Base-by-base conservation (phyloP, 2,329 filamentous ascomycete genomes). In the Alternaria sp. region DNA sequence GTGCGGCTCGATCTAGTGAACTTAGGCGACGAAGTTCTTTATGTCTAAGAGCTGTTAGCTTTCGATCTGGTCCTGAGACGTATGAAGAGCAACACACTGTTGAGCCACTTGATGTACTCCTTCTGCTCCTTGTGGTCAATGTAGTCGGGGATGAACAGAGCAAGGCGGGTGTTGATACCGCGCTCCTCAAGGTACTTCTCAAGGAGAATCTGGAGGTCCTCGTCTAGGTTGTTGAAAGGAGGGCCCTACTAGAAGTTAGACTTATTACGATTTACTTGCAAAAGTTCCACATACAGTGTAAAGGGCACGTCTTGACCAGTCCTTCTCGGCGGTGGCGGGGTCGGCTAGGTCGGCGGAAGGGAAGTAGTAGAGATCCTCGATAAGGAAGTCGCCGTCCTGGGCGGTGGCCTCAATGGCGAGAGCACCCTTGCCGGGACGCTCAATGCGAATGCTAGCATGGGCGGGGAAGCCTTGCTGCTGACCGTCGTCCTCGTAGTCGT, bases 111-210 rank as follows among this genome's bases (percentile, higher is more conserved):
- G 62, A 96, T 82, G 80, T 99, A 99, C 85, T 99, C 95, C 81
- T 88, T 90, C 87, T 98, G 94, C 87, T 99, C 95, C 89, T 99
- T 99, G 81, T 91, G 87, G 77, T 98, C 93, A 74, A 98, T 93
- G 82, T 97, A 99, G 78, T 98, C 93, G 36, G 93, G 92, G 42
- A 96, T 89, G 79, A 98, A 97, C 68, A 93, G 82, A 53, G 93
- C 94, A 71, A 99, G 86, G 58, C 89, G 86, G 70, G 90, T 88
- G 73, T 94, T 92, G 80, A 99, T 87, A 65, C 94, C 95, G 70
- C 95, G 88, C 85, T 97, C 95, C 80, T 97, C 93, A 64, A 99
- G 86, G 82, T 94, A 99, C 70, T 90, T 88, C 85, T 98, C 94
- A 77, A 98, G 85, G 70, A 97, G 85, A 53, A 92, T 85, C 84